Base-by-base conservation (phyloP, 2,329 filamentous ascomycete genomes). In the Fusarium citri region DNA sequence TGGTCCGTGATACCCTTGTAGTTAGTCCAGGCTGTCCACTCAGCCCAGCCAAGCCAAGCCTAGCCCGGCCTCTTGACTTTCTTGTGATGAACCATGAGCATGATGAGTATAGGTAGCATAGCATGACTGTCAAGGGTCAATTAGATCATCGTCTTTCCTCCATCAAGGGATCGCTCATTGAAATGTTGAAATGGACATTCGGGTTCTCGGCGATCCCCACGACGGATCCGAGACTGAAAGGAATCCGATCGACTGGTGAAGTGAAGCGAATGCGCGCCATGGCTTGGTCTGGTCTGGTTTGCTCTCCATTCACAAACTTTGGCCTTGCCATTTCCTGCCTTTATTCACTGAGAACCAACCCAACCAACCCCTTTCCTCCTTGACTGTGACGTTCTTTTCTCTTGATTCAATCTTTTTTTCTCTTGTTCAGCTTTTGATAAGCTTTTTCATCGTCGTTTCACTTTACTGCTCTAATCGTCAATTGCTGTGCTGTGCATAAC, bases 151-250 rank as follows among this genome's bases (percentile, higher is more conserved):
- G 43, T n/a, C 18, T 15, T 43, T 48, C 26, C 41, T 26, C 47
- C 47, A 66, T 60, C 41, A 66, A 66, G 47, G 48, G 55, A 66
- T 66, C 63, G 67, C 63, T 68, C 34, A 37, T 37, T 37, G 34
- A 37, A 6, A 37, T 37, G 34, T 37, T 37, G 34, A 37, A 6
- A 37, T 37, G 34, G 34, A 37, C 10, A 37, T 37, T 37, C 68
- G 68, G 68, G 28, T 64, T 64, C 67, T 71, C 63, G 67, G 63
- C 63, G 67, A 69, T n/a, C 49, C 67, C 63, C 67, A 69, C 47
- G 67, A 37, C 53, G 22, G 47, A 59, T 40, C 20, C 20, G 60
- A 26, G 45, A 46, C 37, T 16, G 41, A 46, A 43, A 53, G 54
- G 67, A 68, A 71, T 68, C 54, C 51, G 59, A 70, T 70, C 68